Conservation (phyloP, 768 basidiomycete genomes). For the Saitozyma podzolica region DNA sequence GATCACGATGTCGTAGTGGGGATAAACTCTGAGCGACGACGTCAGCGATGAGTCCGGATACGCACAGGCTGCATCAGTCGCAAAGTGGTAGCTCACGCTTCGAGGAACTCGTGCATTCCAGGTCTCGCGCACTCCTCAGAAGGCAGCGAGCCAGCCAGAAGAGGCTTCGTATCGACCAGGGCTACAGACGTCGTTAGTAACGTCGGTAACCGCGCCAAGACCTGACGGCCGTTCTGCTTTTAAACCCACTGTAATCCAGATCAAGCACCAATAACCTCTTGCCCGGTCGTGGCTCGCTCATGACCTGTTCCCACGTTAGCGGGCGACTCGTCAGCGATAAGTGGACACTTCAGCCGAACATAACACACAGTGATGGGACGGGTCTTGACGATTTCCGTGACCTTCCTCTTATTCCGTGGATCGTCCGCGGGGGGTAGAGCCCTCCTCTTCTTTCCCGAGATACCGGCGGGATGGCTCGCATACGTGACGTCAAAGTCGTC, state of each 20-base stretch:
- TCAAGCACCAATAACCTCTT: slow-evolving; percentile 83
- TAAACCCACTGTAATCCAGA: slow-evolving; percentile 76
- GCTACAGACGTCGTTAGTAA: slow-evolving; percentile 55
- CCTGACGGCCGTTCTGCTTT: slow-evolving; percentile 7
- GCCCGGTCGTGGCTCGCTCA: slow-evolving; percentile 71
- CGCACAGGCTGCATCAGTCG: not conserved
- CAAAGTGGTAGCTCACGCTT: slow-evolving; percentile 52
- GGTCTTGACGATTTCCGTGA: slow-evolving; percentile 69
- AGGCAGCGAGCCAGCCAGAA: slow-evolving; percentile 77
- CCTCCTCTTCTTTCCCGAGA: slow-evolving; percentile 49
- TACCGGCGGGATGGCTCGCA: slow-evolving; percentile 23
- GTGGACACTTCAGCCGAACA: not conserved
- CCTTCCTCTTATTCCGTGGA: slow-evolving; percentile 75
- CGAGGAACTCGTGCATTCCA: slow-evolving; percentile 77
- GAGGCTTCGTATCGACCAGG: slow-evolving; percentile 78
- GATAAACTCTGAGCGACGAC: slow-evolving; percentile 58
- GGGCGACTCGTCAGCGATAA: slow-evolving; percentile 30
- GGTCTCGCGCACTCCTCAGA: slow-evolving; percentile 80
- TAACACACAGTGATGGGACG: slow-evolving; percentile 48
- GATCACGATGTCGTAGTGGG: slow-evolving; percentile 83
- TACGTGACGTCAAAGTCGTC: slow-evolving; percentile 83
- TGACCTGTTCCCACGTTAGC: slow-evolving; percentile 57
- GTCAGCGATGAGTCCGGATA: not conserved
- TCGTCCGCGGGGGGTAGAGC: slow-evolving; percentile 66
- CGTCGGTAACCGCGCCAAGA: not conserved